phyloP scores from a whole-genome alignment of 2,329 filamentous ascomycete genomes.

The Fusarium sp. region DNA sequence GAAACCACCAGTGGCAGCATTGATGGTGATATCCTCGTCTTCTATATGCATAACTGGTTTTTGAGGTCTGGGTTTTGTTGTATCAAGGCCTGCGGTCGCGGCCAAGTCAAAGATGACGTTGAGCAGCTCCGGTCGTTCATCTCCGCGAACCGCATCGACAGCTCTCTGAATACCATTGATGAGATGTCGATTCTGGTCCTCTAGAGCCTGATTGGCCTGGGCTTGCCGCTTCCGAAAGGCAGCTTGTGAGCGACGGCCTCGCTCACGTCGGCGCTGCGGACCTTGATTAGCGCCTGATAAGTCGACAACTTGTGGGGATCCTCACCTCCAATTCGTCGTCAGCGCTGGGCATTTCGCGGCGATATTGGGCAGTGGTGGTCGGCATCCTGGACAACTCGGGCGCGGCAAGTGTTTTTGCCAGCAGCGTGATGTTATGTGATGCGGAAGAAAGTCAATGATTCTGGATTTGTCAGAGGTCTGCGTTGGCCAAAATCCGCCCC shows the following conservation, averaged over 20 bases:
- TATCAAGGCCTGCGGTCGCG: slow-evolving; percentile 16
- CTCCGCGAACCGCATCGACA: slow-evolving; percentile 6
- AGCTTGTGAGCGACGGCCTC: slow-evolving; percentile 50
- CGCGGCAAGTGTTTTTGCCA: neutral
- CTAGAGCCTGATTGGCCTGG: slow-evolving; percentile 34
- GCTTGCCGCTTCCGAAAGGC: slow-evolving; percentile 52
- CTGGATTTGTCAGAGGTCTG: slow-evolving; percentile 11
- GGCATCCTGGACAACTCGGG: neutral
- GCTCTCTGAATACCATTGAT: slow-evolving; percentile 15
- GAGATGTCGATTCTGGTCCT: slow-evolving; percentile 38
- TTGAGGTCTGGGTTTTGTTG: neutral
- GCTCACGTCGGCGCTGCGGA: slow-evolving; percentile 47
- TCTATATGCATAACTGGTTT: no score
- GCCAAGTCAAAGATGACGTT: slow-evolving; percentile 20
- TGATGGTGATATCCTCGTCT: neutral
- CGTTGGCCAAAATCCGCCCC: no score
- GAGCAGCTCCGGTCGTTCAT: slow-evolving; percentile 23
- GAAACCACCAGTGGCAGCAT: neutral
- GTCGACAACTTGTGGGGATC: no score
- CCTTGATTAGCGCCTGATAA: no score
- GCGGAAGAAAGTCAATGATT: neutral
- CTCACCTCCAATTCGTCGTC: slow-evolving; percentile 12
- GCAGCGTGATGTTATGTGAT: neutral
- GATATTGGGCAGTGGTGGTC: no score
- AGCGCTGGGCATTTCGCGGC: neutral